Conservation (phyloP, 2,329 filamentous ascomycete species). For the Colletotrichum cuscutae region DNA sequence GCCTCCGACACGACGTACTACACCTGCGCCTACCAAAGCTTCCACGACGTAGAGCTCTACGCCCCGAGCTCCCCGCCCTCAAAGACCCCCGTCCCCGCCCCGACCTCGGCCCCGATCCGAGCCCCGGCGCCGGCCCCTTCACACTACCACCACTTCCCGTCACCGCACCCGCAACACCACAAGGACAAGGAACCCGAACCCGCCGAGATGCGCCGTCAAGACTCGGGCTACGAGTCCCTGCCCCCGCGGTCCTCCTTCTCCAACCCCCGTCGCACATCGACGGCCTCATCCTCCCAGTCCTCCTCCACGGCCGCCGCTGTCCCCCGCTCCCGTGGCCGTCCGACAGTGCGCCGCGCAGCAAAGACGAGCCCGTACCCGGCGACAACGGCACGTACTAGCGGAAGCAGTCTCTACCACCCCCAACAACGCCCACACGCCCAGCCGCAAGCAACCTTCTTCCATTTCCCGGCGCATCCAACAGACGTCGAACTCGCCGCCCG, state of each 20-base stretch:
- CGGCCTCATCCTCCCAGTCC: slow-evolving; percentile 40
- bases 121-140: slow-evolving; percentile 31
- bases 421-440: slow-evolving; percentile 36
- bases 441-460: slow-evolving; percentile 55
- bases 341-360: slow-evolving; percentile 52
- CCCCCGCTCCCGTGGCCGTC: slow-evolving; percentile 50
- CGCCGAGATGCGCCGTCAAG: slow-evolving; percentile 62
- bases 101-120: slow-evolving; percentile 13
- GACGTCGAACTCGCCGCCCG: slow-evolving; percentile 44
- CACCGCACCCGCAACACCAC: slow-evolving; percentile 10
- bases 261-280: slow-evolving; percentile 48
- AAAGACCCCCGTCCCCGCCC: slow-evolving; percentile 33
- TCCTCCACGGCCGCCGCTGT: slow-evolving; percentile 37
- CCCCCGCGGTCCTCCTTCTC: slow-evolving; percentile 50
- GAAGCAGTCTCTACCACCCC: slow-evolving; percentile 27
- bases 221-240: slow-evolving; percentile 69
- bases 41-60: slow-evolving; percentile 59
- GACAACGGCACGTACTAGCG: slow-evolving; percentile 22
- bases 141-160: slow-evolving; percentile 25
- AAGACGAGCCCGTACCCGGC: slow-evolving; percentile 46
- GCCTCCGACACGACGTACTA: slow-evolving; percentile 60
- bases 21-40: slow-evolving; percentile 53
- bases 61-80: slow-evolving; percentile 49
- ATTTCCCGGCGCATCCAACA: slow-evolving; percentile 54
- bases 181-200: slow-evolving; percentile 41